Evolutionary conservation across 1,284 basidiomycete genomes (phyloP), one percentile per base, ranked within the genome.

Genomic region (Heterobasidion irregulare): DNA sequence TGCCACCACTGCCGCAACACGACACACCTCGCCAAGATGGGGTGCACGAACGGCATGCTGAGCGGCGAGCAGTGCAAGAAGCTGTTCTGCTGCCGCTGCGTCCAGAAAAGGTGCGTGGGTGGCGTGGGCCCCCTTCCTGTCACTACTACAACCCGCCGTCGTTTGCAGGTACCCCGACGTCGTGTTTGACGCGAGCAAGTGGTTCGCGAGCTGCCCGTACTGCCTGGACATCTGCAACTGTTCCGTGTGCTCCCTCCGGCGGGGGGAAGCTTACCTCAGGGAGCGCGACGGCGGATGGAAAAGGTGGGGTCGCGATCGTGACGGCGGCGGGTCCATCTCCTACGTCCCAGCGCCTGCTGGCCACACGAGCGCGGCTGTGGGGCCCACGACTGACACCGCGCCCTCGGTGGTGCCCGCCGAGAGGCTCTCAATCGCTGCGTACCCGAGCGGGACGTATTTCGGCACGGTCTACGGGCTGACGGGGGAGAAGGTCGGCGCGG

Each of bases 261-360:
- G 58, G 8, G 57, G 58, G 4, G 58, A 59, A n/a, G n/a, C 8
- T 1, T 59, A 59, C 35, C 8, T 59, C 18, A 12, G 48, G 5
- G 58, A 59, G 48, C 50, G 52, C 15, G 32, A 49, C 7, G 58
- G 57, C 8, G 58, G 58, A 2, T 59, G 58, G 58, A 57, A 57
- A 13, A 49, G 35, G 50, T 58, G 46, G 50, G 43, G 45, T 12
- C 15, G n/a, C 7, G n/a, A 45, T 41, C 8, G 36, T 2, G 26
- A 16, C n/a, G 13, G 35, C 4, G 56, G 43, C 13, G 35, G 43
- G 1, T 9, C 54, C 13, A 10, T 36, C 13, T 10, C 56, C 16
- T 34, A 35, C 19, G 13, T 35, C 32, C 49, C 19, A n/a, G 13
- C 19, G 32, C 38, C 45, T 18, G 8, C 44, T 5, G 33, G 9